Conservation (phyloP, 2,329 filamentous ascomycete genomes). For the Cercospora beticola region DNA sequence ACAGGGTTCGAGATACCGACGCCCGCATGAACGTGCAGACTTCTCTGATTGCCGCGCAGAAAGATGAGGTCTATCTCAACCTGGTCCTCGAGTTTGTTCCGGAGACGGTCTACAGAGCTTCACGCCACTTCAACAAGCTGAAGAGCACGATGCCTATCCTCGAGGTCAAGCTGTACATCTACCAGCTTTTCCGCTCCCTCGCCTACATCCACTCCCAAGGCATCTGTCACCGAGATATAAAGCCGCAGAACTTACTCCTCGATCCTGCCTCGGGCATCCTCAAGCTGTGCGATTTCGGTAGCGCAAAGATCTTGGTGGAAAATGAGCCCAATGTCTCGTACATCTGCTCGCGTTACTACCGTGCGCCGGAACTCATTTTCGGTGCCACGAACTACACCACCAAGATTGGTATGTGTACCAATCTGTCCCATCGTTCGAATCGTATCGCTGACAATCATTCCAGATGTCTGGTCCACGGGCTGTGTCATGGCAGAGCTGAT, state of each 20-base stretch:
- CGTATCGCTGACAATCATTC: conserved; percentile 18
- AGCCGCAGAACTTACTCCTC: conserved; percentile 94
- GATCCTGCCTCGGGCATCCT: conserved; percentile 88
- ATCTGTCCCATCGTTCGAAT: not conserved
- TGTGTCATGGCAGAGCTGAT: conserved; percentile 99
- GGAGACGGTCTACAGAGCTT: conserved; percentile 96
- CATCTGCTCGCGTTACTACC: conserved; percentile 98
- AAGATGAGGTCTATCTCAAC: conserved; percentile 98
- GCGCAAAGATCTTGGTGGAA: conserved; percentile 96
- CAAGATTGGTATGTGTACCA: conserved; percentile 81
- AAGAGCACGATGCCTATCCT: conserved; percentile 99
- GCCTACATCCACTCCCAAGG: conserved; percentile 99
- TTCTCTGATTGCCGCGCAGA: conserved; percentile 41
- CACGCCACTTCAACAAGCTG: conserved; percentile 99
- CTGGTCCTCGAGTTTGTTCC: conserved; percentile 97
- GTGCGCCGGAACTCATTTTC: conserved; percentile 96
- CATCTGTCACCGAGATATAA: conserved; percentile 98
- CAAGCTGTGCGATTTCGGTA: conserved; percentile 98
- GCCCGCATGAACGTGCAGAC: conserved; percentile 39
- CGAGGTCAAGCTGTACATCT: conserved; percentile 99
- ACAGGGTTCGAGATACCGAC: conserved; percentile 65
- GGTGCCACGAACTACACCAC: conserved; percentile 99
- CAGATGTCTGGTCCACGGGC: conserved; percentile 98
- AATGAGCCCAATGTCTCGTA: conserved; percentile 99
- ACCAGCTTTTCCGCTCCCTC: conserved; percentile 96